Evolutionary conservation across 192 early-diverging fungal species (phyloP), one percentile per base, ranked within the genome.

Genomic region (Coemansia sp.): DNA sequence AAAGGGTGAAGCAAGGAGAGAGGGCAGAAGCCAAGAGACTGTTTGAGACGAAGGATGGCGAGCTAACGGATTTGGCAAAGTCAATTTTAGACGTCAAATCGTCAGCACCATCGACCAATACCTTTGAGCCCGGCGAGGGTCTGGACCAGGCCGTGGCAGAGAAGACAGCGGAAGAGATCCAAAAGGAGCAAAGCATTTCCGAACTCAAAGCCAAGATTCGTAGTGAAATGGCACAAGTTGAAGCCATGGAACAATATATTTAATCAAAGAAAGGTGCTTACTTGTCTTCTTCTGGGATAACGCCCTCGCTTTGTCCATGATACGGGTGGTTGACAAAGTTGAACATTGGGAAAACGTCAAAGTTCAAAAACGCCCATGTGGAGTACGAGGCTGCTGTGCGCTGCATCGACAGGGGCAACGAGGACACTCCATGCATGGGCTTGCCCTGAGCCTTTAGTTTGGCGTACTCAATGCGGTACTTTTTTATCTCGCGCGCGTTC

Each of bases 91-190:
- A 89, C 24, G 86, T 83, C 14, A 86, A 86, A 21, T 42, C 64
- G 16, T 37, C 59, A 4, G 59, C 56, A 3, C 56, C 56, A 6
- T 37, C 55, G 21, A 26, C 87, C 33, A 92, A 90, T 33, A 93
- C 93, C 8, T 95, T 98, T 82, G 93, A 92, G 55, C 91, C 91
- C 9, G 95, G 93, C 38, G 92, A 95, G 63, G 90, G 86, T 2
- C 69, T 88, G 1, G 73, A 43, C 16, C 46, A 39, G 16, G 69
- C 53, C 34, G 51, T 14, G 53, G 20, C 40, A n/a, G 66, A 68
- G 16, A 59, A 61, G 66, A 57, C 24, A 37, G 73, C 28, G 1
- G 45, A 53, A 48, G 65, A 63, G 20, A 24, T 36, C 0, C 60
- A 68, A 18, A 68, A 65, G 28, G 63, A 72, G 55, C 69, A 75